A percentile compares a stretch with the other conserved stretches of the same genome.
Evolutionary conservation across 495 filamentous ascomycete genomes (phyloP).

Genomic region (Neurospora pannonica): DNA sequence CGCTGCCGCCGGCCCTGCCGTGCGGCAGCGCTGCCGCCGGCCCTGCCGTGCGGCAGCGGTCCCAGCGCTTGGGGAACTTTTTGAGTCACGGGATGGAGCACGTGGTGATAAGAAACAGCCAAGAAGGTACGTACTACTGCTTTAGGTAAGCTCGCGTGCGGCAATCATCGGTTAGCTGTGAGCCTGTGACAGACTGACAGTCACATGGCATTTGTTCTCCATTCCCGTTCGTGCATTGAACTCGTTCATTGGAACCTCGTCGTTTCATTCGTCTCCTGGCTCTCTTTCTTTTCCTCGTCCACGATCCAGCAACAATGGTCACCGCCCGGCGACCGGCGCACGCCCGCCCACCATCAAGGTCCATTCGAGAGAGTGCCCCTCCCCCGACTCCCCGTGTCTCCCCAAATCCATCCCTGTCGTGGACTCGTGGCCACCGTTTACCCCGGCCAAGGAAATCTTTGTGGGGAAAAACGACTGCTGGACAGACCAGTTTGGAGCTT

Average conservation of each 20-base stretch:
- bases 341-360: neutral
- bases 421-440: neutral
- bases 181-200: slow-evolving; percentile 1
- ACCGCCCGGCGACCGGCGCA: neutral
- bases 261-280: neutral
- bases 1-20: too few species aligned
- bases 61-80: slow-evolving; percentile 5
- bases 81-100: slow-evolving; percentile 11
- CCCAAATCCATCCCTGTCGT: neutral
- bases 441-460: neutral
- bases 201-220: slow-evolving; percentile 10
- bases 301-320: neutral
- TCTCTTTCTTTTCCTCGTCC: neutral
- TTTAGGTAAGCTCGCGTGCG: neutral
- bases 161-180: neutral
- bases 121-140: neutral
- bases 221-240: neutral
- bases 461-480: neutral
- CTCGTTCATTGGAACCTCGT: slow-evolving; percentile 4
- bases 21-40: too few species aligned
- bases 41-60: too few species aligned
- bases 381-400: neutral
- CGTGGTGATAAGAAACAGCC: slow-evolving; percentile 4
- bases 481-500: neutral
- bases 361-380: neutral